Conservation (phyloP, 352 stramenopile species). For the Globisporangium radiosum region DNA sequence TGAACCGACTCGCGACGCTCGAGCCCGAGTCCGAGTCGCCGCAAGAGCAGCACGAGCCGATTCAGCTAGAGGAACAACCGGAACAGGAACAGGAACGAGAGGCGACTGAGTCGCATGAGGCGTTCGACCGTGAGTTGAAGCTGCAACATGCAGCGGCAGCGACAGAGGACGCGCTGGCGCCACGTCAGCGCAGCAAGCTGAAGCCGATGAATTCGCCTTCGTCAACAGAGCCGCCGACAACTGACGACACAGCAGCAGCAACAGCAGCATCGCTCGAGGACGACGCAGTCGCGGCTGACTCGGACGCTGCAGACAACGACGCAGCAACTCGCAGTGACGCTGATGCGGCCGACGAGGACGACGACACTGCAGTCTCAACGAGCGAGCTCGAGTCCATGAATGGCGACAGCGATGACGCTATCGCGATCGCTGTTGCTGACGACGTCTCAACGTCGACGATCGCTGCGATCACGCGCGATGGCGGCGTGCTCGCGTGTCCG, state of each 20-base stretch:
- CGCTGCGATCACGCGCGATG: not conserved
- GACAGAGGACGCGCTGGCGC: not conserved
- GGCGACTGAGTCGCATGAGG: not conserved
- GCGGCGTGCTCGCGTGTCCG: conserved; percentile 19
- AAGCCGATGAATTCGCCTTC: no score
- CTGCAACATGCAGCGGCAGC: not conserved
- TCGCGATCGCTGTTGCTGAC: not conserved
- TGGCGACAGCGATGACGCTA: not conserved
- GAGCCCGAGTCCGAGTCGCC: conserved; percentile 1
- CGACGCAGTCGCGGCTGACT: no score
- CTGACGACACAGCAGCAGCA: no score
- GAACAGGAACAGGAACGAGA: not conserved
- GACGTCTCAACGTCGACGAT: not conserved
- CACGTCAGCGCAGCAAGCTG: no score
- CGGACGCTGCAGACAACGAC: no score
- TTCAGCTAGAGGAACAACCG: not conserved
- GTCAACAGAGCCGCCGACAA: no score
- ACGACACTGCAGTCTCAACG: no score
- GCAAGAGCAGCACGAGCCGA: not conserved
- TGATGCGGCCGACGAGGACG: not conserved
- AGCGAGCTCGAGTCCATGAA: not conserved
- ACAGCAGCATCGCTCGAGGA: no score
- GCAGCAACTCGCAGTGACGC: not conserved
- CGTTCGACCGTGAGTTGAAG: not conserved
- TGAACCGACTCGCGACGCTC: conserved; percentile 26